phyloP scores from a whole-genome alignment of 495 filamentous ascomycete genomes.

The Penicillium coprophilum region DNA sequence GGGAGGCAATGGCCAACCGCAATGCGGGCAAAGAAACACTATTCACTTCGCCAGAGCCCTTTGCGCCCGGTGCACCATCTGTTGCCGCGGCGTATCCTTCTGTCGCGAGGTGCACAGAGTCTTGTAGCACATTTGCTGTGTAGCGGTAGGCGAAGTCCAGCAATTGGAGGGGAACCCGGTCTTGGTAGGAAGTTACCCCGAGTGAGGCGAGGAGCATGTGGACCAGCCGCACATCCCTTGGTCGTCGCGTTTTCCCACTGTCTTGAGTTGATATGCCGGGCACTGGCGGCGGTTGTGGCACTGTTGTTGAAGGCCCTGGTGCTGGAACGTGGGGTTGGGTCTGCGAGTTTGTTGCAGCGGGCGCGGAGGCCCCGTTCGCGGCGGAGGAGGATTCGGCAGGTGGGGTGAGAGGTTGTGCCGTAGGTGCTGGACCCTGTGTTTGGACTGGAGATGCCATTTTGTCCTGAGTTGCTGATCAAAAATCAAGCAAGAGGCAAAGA shows the following conservation, averaged over 20 bases:
- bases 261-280: conserved; percentile 60
- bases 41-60: conserved; percentile 37
- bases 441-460: conserved; percentile 48
- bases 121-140: conserved; percentile 52
- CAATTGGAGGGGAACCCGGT: conserved; percentile 88
- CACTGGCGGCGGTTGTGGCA: conserved; percentile 38
- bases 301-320: conserved; percentile 28
- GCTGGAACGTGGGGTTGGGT: conserved; percentile 13
- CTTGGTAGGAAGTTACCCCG: conserved; percentile 87
- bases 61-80: conserved; percentile 26
- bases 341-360: conserved; percentile 28
- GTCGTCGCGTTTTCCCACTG: conserved; percentile 65
- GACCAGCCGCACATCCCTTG: conserved; percentile 86
- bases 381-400: conserved; percentile 42
- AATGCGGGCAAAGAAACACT: conserved; percentile 57
- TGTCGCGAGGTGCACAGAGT: conserved; percentile 52
- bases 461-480: not conserved
- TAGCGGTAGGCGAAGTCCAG: conserved; percentile 96
- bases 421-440: conserved; percentile 33
- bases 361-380: conserved; percentile 22
- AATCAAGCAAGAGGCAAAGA: conserved; percentile 5
- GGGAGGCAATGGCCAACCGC: conserved; percentile 62
- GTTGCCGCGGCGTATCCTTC: conserved; percentile 50
- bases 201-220: conserved; percentile 87
- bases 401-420: conserved; percentile 47